phyloP scores from a whole-genome alignment of 1,284 basidiomycete species.

The Coniferiporia weirii region DNA sequence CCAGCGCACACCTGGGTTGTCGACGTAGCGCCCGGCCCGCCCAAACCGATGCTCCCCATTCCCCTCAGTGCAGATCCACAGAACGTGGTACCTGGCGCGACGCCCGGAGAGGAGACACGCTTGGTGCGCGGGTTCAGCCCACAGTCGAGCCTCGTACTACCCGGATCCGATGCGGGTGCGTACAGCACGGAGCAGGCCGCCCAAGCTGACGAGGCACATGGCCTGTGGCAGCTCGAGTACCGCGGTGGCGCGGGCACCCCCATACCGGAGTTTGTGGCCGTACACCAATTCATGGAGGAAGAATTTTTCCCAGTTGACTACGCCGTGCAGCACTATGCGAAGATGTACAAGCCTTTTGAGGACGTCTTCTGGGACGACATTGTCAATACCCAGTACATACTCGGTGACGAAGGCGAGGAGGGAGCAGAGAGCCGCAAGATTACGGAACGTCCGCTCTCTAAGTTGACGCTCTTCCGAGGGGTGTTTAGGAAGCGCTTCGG shows the following conservation, averaged over 20 bases:
- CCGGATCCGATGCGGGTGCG: neutral
- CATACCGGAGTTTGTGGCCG: neutral
- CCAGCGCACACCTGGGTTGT: constrained; percentile 20
- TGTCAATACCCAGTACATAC: neutral
- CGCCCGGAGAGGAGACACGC: constrained; percentile 1
- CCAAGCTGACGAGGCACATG: neutral
- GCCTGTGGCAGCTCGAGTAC: constrained; percentile 11
- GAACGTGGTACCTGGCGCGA: constrained; percentile 2
- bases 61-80: constrained; percentile 15
- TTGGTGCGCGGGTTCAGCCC: constrained; percentile 5
- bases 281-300: constrained; percentile 10
- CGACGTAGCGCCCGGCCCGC: constrained; percentile 21
- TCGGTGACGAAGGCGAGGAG: neutral
- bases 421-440: neutral
- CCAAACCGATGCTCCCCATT: constrained; percentile 16
- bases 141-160: neutral
- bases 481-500: constrained; percentile 6
- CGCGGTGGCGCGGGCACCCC: neutral
- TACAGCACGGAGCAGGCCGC: constrained; percentile 6
- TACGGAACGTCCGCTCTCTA: constrained; percentile 1
- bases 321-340: constrained; percentile 10
- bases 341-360: constrained; percentile 12
- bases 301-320: constrained; percentile 3
- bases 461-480: constrained; percentile 2
- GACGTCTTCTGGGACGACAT: constrained; percentile 12